Conservation (phyloP, 2,329 filamentous ascomycete species). For the Aureobasidium leucospermi region DNA sequence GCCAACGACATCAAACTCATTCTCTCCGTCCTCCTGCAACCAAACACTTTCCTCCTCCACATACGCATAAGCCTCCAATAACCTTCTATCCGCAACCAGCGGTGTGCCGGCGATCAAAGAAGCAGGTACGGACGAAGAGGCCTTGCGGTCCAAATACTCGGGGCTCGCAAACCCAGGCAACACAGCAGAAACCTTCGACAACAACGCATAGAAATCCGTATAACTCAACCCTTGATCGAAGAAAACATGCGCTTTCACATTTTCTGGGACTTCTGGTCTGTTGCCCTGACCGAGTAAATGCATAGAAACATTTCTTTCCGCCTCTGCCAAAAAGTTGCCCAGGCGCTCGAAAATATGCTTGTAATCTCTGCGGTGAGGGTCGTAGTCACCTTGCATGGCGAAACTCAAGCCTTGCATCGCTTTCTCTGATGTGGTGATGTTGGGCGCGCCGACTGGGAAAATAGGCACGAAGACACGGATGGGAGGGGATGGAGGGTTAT, state of each 20-base stretch:
- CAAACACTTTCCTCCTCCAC: conserved; percentile 23
- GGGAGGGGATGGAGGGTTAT: conserved; percentile 16
- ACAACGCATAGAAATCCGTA: conserved; percentile 24
- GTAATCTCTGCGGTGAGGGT: conserved; percentile 23
- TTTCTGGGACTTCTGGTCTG: conserved; percentile 20
- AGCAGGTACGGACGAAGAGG: conserved; percentile 23
- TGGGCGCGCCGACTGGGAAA: conserved; percentile 22
- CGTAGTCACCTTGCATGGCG: conserved; percentile 26
- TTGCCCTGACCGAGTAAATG: conserved; percentile 12
- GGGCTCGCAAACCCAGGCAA: conserved; percentile 24
- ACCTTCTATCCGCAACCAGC: conserved; percentile 20
- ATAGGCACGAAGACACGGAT: conserved; percentile 23
- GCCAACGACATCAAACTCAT: conserved; percentile 24
- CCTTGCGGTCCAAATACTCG: conserved; percentile 24
- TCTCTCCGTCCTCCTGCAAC: conserved; percentile 21
- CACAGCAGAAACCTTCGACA: conserved; percentile 23
- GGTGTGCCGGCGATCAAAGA: conserved; percentile 24
- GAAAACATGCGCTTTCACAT: conserved; percentile 20
- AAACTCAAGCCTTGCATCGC: conserved; percentile 17
- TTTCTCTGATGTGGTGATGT: not conserved
- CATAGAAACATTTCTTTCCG: conserved; percentile 2
- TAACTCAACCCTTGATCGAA: conserved; percentile 23
- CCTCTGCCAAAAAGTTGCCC: conserved; percentile 16
- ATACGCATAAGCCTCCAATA: conserved; percentile 24
- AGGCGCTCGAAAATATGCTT: conserved; percentile 22